These are phyloP conservation scores for Lecanosticta acicola DNA, from an alignment of 2,329 filamentous ascomycete genomes.

Conservation along the genomic window DNA sequence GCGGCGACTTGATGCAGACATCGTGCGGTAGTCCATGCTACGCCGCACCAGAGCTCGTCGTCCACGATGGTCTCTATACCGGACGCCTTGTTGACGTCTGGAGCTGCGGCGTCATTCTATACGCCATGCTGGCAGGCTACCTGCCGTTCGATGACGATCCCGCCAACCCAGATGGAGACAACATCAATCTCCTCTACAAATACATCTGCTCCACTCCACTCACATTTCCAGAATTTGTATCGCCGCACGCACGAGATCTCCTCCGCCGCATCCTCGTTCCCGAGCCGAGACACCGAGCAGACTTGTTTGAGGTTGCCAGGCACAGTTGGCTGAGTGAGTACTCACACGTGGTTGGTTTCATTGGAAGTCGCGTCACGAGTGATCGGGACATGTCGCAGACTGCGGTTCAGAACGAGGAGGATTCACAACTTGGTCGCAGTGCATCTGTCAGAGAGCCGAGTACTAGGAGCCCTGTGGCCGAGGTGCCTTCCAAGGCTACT, in stretches of 20 bases:
- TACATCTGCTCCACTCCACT: conserved; percentile 97
- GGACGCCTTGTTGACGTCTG: conserved; percentile 97
- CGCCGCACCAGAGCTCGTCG: conserved; percentile 91
- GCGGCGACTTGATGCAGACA: conserved; percentile 96
- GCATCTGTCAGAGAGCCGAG: conserved; percentile 84
- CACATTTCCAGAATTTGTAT: conserved; percentile 98
- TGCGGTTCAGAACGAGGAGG: conserved; percentile 54
- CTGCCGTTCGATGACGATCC: conserved; percentile 97
- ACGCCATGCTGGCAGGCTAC: conserved; percentile 97
- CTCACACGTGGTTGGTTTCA: conserved; percentile 91
- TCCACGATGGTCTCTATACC: conserved; percentile 95
- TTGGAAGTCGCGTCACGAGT: conserved; percentile 90
- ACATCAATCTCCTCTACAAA: conserved; percentile 98
- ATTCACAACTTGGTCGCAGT: conserved; percentile 67
- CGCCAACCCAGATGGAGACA: conserved; percentile 95
- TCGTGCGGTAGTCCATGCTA: conserved; percentile 98
- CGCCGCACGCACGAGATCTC: conserved; percentile 88
- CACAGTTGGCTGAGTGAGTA: conserved; percentile 99
- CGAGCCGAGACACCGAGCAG: conserved; percentile 87
- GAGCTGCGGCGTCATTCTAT: conserved; percentile 98
- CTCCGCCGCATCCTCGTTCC: conserved; percentile 89
- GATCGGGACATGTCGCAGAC: conserved; percentile 79
- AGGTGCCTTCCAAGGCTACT: conserved; percentile 12
- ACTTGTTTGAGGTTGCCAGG: conserved; percentile 92
- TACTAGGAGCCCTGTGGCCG: conserved; percentile 37